Evolutionary conservation across 2,329 filamentous ascomycete genomes (phyloP).

Genomic region (Pleomassaria siparia): DNA sequence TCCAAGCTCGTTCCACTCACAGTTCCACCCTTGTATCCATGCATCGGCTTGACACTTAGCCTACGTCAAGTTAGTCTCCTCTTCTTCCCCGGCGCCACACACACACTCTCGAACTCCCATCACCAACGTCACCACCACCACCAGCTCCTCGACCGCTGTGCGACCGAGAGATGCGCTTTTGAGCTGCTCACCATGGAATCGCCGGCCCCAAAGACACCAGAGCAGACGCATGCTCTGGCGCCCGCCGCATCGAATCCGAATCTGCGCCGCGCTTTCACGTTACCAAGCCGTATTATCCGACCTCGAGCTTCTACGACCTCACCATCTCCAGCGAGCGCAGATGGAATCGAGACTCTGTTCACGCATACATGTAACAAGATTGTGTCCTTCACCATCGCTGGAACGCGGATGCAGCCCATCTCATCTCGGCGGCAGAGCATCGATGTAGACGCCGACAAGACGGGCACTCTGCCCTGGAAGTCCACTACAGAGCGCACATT

Average conservation of each 20-base stretch:
- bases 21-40: background rate
- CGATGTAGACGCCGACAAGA: slow-evolving; percentile 46
- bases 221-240: slow-evolving; percentile 28
- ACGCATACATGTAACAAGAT: slow-evolving; percentile 73
- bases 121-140: background rate
- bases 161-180: slow-evolving; percentile 28
- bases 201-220: slow-evolving; percentile 28
- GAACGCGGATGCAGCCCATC: slow-evolving; percentile 27
- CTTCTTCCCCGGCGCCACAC: background rate
- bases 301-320: slow-evolving; percentile 29
- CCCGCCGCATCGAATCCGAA: slow-evolving; percentile 18
- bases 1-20: background rate
- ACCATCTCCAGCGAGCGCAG: slow-evolving; percentile 40
- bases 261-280: slow-evolving; percentile 52
- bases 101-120: background rate
- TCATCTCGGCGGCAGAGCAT: slow-evolving; percentile 21
- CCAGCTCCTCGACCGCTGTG: background rate
- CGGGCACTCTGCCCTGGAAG: slow-evolving; percentile 70
- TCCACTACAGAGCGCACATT: slow-evolving; percentile 79
- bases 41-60: background rate
- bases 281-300: slow-evolving; percentile 44
- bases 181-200: slow-evolving; percentile 34
- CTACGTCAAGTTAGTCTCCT: background rate
- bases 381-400: slow-evolving; percentile 58
- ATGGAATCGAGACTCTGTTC: slow-evolving; percentile 69